Percentiles rank a stretch among this genome's conserved stretches.
These are phyloP conservation scores for Exutisphaerella laricina DNA, from an alignment of 2,329 filamentous ascomycete genomes.

Conservation along the genomic window DNA sequence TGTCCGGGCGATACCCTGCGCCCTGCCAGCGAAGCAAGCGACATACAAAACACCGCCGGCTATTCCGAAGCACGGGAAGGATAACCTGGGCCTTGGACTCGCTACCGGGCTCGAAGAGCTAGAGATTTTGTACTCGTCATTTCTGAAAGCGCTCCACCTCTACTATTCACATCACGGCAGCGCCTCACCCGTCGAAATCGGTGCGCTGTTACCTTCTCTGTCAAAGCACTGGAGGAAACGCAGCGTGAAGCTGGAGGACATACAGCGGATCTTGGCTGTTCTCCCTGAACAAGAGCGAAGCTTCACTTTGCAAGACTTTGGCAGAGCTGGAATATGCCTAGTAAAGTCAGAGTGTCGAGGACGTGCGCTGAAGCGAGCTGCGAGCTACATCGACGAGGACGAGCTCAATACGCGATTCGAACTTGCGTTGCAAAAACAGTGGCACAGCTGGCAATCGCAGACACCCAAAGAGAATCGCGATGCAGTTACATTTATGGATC, in stretches of 20 bases:
- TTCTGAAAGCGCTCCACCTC: slow-evolving; percentile 46
- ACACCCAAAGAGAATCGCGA: slow-evolving; percentile 36
- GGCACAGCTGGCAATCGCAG: slow-evolving; percentile 37
- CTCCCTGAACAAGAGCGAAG: slow-evolving; percentile 22
- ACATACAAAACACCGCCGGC: slow-evolving; percentile 32
- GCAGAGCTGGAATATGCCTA: slow-evolving; percentile 29
- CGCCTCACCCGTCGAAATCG: slow-evolving; percentile 40
- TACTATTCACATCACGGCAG: slow-evolving; percentile 48
- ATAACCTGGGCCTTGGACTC: slow-evolving; percentile 24
- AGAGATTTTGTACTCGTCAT: slow-evolving; percentile 43
- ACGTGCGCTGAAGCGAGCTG: slow-evolving; percentile 17
- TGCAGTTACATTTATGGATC: slow-evolving; percentile 48
- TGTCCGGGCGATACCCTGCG: slow-evolving; percentile 18
- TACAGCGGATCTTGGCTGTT: slow-evolving; percentile 43
- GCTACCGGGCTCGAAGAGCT: slow-evolving; percentile 42
- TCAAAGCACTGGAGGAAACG: slow-evolving; percentile 44
- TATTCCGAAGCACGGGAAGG: slow-evolving; percentile 23
- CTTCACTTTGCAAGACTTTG: slow-evolving; percentile 28
- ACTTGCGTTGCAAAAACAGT: slow-evolving; percentile 41
- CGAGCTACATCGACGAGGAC: slow-evolving; percentile 30
- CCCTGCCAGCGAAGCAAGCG: slow-evolving; percentile 16
- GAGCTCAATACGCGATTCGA: slow-evolving; percentile 48
- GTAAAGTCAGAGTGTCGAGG: slow-evolving; percentile 15
- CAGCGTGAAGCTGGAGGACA: slow-evolving; percentile 41
- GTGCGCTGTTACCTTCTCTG: slow-evolving; percentile 36